These are phyloP conservation scores for Baorangia bicolor DNA, from an alignment of 768 basidiomycete species.

Conservation along the genomic window DNA sequence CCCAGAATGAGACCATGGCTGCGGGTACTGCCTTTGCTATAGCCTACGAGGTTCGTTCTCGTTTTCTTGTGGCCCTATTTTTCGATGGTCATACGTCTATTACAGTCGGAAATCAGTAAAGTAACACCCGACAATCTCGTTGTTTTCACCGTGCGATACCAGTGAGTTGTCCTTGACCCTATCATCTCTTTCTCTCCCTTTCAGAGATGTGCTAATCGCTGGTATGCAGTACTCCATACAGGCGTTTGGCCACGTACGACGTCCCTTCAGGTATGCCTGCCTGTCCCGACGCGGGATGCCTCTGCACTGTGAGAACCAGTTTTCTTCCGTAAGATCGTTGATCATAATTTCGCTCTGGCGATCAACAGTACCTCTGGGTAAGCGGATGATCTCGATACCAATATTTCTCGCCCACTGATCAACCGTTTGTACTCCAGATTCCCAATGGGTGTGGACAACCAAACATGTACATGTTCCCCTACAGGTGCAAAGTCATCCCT, in stretches of 20 bases:
- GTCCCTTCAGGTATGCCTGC: conserved; percentile 5
- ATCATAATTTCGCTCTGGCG: neutral
- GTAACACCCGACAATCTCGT: neutral
- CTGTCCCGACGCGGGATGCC: conserved; percentile 4
- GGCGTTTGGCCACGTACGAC: neutral
- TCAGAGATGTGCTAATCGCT: neutral
- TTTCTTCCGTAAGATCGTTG: neutral
- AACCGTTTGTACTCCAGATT: neutral
- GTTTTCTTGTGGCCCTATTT: neutral
- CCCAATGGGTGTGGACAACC: conserved; percentile 4
- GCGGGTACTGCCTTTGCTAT: conserved; percentile 10
- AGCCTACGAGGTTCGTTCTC: conserved; percentile 13
- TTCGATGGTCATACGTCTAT: neutral
- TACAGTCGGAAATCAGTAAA: neutral
- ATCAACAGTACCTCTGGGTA: conserved; percentile 10
- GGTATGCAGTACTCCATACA: conserved; percentile 11
- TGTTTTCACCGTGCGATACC: neutral
- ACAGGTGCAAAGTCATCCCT: neutral
- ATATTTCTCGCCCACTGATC: neutral
- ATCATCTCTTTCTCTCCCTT: neutral
- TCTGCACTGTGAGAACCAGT: neutral
- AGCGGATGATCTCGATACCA: neutral
- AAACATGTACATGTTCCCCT: conserved; percentile 7
- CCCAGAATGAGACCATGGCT: conserved; percentile 7
- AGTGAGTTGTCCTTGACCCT: conserved; percentile 2